Conservation (phyloP, 257 asterid species). For the Solanum sejunctum region DNA sequence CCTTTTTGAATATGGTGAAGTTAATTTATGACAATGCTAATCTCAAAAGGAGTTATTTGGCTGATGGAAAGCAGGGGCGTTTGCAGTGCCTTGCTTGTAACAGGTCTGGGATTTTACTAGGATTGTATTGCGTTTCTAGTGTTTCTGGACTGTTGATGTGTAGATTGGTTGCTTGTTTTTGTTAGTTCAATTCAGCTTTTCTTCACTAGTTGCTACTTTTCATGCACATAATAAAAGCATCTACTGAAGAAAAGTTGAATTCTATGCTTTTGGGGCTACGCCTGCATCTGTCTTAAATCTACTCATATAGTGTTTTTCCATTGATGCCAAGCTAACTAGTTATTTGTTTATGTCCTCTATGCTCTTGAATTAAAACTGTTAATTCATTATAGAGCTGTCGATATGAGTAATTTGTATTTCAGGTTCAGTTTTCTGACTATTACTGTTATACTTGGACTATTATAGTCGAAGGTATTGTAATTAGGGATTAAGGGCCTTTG, state of each 20-base stretch:
- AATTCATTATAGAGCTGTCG: neutral
- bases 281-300: neutral
- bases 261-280: neutral
- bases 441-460: neutral
- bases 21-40: neutral
- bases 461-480: neutral
- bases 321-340: neutral
- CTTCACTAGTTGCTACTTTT: neutral
- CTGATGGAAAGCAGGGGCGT: constrained; percentile 7
- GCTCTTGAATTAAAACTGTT: neutral
- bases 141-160: neutral
- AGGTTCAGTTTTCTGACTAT: neutral
- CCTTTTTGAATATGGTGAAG: constrained; percentile 1
- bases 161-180: neutral
- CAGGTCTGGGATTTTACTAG: constrained; percentile 1
- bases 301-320: neutral
- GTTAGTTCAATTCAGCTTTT: neutral
- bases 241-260: neutral
- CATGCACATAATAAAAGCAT: neutral
- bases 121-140: neutral
- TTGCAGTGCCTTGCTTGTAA: constrained; percentile 4
- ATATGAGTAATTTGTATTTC: neutral
- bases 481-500: neutral
- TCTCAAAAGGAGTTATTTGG: neutral
- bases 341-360: neutral